These are phyloP conservation scores for Chrysosphaeria jannelii DNA, from an alignment of 2,329 filamentous ascomycete species.

Conservation along the genomic window DNA sequence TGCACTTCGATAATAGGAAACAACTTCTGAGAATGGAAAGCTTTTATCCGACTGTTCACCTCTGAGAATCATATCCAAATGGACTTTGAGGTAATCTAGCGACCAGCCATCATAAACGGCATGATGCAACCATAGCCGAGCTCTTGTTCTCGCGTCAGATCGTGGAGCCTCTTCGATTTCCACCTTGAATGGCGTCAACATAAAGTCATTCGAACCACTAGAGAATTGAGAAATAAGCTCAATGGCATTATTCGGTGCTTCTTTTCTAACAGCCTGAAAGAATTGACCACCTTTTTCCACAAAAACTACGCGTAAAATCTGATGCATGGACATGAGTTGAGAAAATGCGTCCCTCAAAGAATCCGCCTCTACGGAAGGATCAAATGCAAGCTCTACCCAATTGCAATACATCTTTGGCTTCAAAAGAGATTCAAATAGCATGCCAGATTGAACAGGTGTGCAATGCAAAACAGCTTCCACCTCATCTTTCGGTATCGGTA, in stretches of 20 bases:
- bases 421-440: conserved; percentile 44
- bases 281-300: conserved; percentile 20
- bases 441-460: conserved; percentile 45
- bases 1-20: conserved; percentile 18
- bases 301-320: conserved; percentile 50
- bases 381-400: conserved; percentile 34
- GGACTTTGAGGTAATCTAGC: conserved; percentile 38
- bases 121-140: no score
- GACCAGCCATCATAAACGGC: conserved; percentile 88
- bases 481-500: no score
- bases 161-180: conserved; percentile 13
- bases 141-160: conserved; percentile 3
- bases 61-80: conserved; percentile 24
- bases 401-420: conserved; percentile 43
- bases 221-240: conserved; percentile 11
- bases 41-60: conserved; percentile 9
- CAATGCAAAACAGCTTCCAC: conserved; percentile 15
- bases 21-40: conserved; percentile 30
- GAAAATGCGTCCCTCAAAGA: conserved; percentile 3
- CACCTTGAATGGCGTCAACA: conserved; percentile 28
- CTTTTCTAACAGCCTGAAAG: conserved; percentile 32
- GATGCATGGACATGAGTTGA: conserved; percentile 21
- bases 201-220: conserved; percentile 10
- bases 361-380: conserved; percentile 8
- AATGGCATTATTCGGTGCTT: conserved; percentile 8